Conservation (phyloP, 148 eudicot species). For the Linanthus parryae region DNA sequence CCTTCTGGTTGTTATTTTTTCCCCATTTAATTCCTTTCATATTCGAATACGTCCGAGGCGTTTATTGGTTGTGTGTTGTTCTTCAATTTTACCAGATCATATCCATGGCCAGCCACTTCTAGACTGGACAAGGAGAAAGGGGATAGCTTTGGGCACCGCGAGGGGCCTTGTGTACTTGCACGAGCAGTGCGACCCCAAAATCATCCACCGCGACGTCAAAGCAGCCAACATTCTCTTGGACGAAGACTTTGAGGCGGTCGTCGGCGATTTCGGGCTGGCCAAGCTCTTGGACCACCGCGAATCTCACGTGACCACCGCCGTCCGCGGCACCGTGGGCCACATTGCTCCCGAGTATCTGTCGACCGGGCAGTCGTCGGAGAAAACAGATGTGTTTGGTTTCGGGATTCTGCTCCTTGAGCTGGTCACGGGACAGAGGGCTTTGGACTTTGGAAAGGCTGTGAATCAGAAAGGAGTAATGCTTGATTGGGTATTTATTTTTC, state of each 20-base stretch:
- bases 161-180: slow-evolving; percentile 81
- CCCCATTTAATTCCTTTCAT: too few relatives aligned
- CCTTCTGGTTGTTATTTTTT: too few relatives aligned
- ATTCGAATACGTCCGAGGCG: too few relatives aligned
- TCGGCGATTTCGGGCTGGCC: slow-evolving; percentile 96
- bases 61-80: too few relatives aligned
- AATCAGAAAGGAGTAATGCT: slow-evolving; percentile 87
- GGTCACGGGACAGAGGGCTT: slow-evolving; percentile 79
- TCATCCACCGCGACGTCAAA: slow-evolving; percentile 92
- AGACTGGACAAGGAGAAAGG: slow-evolving; percentile 82
- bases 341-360: slow-evolving; percentile 92
- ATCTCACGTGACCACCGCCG: slow-evolving; percentile 90
- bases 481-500: slow-evolving; percentile 59
- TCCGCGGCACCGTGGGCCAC: slow-evolving; percentile 93
- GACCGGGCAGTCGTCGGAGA: slow-evolving; percentile 95
- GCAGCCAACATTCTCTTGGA: slow-evolving; percentile 94
- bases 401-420: slow-evolving; percentile 93
- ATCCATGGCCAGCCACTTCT: slow-evolving; percentile 64
- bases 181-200: slow-evolving; percentile 91
- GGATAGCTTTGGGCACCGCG: slow-evolving; percentile 84
- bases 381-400: slow-evolving; percentile 91
- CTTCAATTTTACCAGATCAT: slow-evolving; percentile 50
- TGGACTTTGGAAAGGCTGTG: slow-evolving; percentile 71
- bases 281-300: slow-evolving; percentile 85
- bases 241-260: slow-evolving; percentile 88